Evolutionary conservation across 129 eudicot genomes (phyloP).

Genomic region (Escallonia rubra): DNA sequence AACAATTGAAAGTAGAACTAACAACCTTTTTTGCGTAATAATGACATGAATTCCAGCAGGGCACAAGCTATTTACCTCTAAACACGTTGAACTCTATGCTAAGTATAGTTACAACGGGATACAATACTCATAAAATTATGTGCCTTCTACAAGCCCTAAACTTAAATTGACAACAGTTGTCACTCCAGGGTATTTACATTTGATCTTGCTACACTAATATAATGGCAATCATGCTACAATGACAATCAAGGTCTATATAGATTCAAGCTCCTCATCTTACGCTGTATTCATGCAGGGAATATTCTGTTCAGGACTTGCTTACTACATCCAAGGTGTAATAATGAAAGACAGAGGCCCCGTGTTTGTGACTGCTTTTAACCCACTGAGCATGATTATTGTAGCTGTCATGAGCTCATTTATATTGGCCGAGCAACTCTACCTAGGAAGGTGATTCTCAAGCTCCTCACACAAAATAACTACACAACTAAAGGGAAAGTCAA

Average conservation of each 20-base stretch:
- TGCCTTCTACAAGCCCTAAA: neutral
- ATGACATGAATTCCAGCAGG: too few species aligned
- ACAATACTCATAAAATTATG: neutral
- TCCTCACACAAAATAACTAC: slow-evolving; percentile 6
- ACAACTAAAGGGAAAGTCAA: neutral
- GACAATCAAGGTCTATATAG: neutral
- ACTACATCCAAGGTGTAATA: slow-evolving; percentile 77
- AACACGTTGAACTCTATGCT: too few species aligned
- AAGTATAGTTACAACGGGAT: too few species aligned
- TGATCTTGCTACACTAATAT: too few species aligned
- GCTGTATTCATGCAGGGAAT: slow-evolving; percentile 50
- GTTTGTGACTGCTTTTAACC: slow-evolving; percentile 83
- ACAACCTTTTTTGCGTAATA: too few species aligned
- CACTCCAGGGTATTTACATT: too few species aligned
- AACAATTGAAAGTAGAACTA: neutral
- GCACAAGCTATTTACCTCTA: too few species aligned
- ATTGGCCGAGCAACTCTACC: slow-evolving; percentile 50
- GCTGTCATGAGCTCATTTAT: slow-evolving; percentile 69
- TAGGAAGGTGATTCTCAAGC: slow-evolving; percentile 58
- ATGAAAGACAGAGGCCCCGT: slow-evolving; percentile 87
- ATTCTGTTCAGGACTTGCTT: slow-evolving; percentile 83
- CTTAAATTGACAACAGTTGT: slow-evolving; percentile 4
- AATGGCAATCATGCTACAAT: too few species aligned
- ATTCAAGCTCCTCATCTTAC: neutral
- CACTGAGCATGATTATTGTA: slow-evolving; percentile 67